Base-by-base conservation (phyloP, 1,139 yeast genomes). In the Candida sp. region DNA sequence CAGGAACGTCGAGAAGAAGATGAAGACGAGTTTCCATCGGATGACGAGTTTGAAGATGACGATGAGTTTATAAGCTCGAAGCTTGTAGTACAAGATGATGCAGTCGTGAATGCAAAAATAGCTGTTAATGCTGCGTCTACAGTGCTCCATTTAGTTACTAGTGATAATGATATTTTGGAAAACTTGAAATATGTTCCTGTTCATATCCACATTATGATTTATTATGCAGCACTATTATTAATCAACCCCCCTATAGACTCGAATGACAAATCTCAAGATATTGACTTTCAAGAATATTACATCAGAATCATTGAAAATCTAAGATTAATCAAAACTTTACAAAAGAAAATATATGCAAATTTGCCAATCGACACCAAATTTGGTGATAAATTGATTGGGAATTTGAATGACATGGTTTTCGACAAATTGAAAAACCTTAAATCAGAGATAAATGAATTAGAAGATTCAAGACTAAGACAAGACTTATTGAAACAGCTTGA, bases 151-250 rank as follows among this genome's bases (percentile, higher is more conserved):
- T 62, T 83, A 42, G 84, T 82, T 1, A 65, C 82, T 5, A 76
- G 73, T 41, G 89, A 84, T 55, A 64, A 69, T 22, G 89, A 84
- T 55, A 80, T 84, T 34, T 58, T 75, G 35, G 70, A 72, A 21
- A 81, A 82, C 40, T 65, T 84, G 48, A 77, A 73, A 53, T 84
- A 81, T 53, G 84, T 83, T 12, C 90, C 90, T 0, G 79, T 83
- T 11, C 89, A 84, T 57, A 80, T 84, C 34, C 87, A 82, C 54
- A 75, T 84, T 41, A 83, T 84, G 88, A 63, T 82, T 19, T 83
- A 82, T 54, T 83, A 82, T 54, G 86, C 89, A 0, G 84, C 85
- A 0, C 61, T 83, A 43, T 58, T 83, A 32, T 60, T 82, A 7
- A 63, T 82, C 27, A 76, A 77, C 49, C 80, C 83, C 3, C 79